Conservation (phyloP, 495 filamentous ascomycete species). For the Jackrogersella multiformis region DNA sequence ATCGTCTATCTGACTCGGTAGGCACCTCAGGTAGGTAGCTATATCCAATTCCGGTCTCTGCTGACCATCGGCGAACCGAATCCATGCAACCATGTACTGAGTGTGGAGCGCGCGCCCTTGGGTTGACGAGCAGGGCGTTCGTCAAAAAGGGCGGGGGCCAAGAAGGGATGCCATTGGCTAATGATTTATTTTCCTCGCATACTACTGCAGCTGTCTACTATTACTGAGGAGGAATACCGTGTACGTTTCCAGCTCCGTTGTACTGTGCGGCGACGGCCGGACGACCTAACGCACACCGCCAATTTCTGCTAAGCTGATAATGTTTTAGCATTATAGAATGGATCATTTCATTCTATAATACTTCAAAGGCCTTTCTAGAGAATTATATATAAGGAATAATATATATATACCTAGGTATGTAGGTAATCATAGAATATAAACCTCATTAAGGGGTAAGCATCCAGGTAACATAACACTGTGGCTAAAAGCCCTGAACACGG, state of each 20-base stretch:
- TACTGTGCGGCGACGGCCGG: slow-evolving; percentile 34
- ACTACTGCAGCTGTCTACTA: slow-evolving; percentile 40
- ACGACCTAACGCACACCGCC: slow-evolving; percentile 24
- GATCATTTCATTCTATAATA: slow-evolving; percentile 6
- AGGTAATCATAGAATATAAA: background rate
- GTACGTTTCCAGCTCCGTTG: slow-evolving; percentile 14
- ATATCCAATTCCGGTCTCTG: slow-evolving; percentile 39
- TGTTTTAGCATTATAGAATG: slow-evolving; percentile 1
- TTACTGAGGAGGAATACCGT: no score
- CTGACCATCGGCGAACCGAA: slow-evolving; percentile 33
- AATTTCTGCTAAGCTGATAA: slow-evolving; percentile 25
- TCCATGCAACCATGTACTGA: slow-evolving; percentile 33
- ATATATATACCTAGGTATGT: no score
- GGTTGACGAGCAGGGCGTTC: slow-evolving; percentile 47
- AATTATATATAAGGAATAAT: background rate
- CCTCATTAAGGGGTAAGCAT: background rate
- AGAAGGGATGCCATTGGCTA: slow-evolving; percentile 19
- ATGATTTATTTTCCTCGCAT: slow-evolving; percentile 21
- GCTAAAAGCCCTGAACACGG: background rate
- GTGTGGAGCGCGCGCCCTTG: slow-evolving; percentile 47
- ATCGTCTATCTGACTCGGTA: slow-evolving; percentile 18
- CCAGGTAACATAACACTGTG: background rate
- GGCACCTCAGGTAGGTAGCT: no score
- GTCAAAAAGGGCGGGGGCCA: slow-evolving; percentile 32
- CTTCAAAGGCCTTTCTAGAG: slow-evolving; percentile 25